These are phyloP conservation scores for Lactarius vividus DNA, from an alignment of 768 basidiomycete genomes.

Conservation along the genomic window DNA sequence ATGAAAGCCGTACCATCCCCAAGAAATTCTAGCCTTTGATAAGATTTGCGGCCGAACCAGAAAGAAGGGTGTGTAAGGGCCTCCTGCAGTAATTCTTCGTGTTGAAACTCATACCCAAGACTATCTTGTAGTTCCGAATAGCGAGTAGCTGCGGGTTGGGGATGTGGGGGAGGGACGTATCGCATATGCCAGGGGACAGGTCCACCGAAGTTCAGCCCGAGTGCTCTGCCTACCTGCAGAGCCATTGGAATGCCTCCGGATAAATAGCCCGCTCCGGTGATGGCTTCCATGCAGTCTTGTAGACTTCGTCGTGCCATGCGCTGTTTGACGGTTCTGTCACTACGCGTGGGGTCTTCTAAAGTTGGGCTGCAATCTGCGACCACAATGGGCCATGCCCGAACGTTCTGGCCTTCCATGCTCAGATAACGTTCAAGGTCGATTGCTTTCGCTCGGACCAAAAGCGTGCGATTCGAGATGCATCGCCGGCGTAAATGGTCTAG, in stretches of 20 bases:
- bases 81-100: conserved; percentile 62
- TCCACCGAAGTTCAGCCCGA: conserved; percentile 76
- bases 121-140: conserved; percentile 56
- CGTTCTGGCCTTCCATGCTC: conserved; percentile 53
- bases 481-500: conserved; percentile 62
- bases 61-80: conserved; percentile 88
- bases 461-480: conserved; percentile 66
- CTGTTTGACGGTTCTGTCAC: conserved; percentile 40
- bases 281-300: conserved; percentile 88
- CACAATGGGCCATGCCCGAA: conserved; percentile 58
- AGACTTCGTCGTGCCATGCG: conserved; percentile 65
- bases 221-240: conserved; percentile 56
- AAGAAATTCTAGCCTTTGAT: conserved; percentile 85
- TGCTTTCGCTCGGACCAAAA: conserved; percentile 65
- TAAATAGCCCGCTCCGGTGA: conserved; percentile 72
- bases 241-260: conserved; percentile 71
- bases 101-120: conserved; percentile 69
- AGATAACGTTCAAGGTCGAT: conserved; percentile 62
- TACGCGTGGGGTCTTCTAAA: conserved; percentile 28
- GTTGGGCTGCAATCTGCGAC: conserved; percentile 39
- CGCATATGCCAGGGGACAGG: conserved; percentile 63
- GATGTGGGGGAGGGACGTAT: conserved; percentile 39
- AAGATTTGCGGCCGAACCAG: conserved; percentile 55
- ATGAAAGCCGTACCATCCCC: conserved; percentile 67
- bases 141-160: conserved; percentile 42